Conservation (phyloP, 2,329 filamentous ascomycete species). For the Aspergillus fumigatiaffinis region DNA sequence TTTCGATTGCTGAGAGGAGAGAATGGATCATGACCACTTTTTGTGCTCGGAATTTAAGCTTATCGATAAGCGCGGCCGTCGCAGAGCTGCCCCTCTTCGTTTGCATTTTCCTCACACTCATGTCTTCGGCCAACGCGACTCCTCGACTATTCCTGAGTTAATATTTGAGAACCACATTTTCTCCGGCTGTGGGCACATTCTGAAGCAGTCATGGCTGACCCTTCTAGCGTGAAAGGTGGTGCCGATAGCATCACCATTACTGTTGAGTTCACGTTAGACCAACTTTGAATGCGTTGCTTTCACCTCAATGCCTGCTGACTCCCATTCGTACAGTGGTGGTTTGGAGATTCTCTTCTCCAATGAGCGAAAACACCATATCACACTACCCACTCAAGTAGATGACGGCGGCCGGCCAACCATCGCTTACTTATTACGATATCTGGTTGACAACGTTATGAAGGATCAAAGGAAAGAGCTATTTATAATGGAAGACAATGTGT, state of each 20-base stretch:
- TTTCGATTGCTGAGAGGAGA: constrained; percentile 15
- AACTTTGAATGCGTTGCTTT: constrained; percentile 1
- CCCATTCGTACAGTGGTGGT: constrained; percentile 62
- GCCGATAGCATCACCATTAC: constrained; percentile 51
- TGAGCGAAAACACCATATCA: constrained; percentile 67
- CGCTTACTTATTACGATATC: constrained; percentile 70
- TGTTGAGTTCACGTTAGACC: constrained; percentile 68
- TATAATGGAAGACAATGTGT: constrained; percentile 83
- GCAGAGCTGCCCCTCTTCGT: constrained; percentile 16
- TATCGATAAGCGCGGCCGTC: constrained; percentile 37
- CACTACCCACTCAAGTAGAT: constrained; percentile 61
- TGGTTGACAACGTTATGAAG: constrained; percentile 79
- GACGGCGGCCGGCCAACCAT: constrained; percentile 64
- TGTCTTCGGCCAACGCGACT: not conserved
- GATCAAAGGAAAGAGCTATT: constrained; percentile 85
- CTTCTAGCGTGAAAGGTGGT: constrained; percentile 6
- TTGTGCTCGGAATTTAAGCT: constrained; percentile 24
- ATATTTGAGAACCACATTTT: not conserved
- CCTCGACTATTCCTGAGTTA: not conserved
- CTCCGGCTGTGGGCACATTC: not conserved
- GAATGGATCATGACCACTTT: constrained; percentile 13
- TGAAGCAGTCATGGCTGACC: constrained; percentile 6
- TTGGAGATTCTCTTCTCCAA: constrained; percentile 92
- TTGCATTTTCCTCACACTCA: not conserved
- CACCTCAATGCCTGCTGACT: not conserved